Conservation (phyloP, 1,139 yeast species). For the Arxiozyma telluris region DNA sequence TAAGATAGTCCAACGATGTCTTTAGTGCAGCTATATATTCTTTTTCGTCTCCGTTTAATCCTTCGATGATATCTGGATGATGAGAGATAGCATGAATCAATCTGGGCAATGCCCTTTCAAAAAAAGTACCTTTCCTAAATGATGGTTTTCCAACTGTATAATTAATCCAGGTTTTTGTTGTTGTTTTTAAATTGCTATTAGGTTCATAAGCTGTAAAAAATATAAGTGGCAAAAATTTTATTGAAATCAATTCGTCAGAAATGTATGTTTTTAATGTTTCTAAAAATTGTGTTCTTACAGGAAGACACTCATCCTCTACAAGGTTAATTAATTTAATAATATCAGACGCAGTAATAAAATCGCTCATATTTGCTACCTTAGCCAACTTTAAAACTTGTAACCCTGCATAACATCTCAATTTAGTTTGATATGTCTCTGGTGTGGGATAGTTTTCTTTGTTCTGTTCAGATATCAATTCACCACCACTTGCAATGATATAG, state of each 20-base stretch:
- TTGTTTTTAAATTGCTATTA: conserved; percentile 38
- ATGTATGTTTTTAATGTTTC: conserved; percentile 45
- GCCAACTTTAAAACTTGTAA: conserved; percentile 56
- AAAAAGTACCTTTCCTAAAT: conserved; percentile 38
- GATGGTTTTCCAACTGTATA: conserved; percentile 44
- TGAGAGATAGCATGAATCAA: conserved; percentile 66
- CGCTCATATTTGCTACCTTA: conserved; percentile 43
- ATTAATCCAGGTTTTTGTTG: conserved; percentile 62
- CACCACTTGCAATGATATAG: conserved; percentile 65
- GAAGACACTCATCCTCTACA: conserved; percentile 55
- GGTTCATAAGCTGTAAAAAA: conserved; percentile 78
- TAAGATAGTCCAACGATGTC: conserved; percentile 50
- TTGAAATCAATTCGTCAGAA: conserved; percentile 47
- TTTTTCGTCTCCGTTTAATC: conserved; percentile 24
- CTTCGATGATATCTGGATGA: conserved; percentile 55
- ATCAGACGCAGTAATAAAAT: conserved; percentile 43
- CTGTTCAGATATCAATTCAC: conserved; percentile 56
- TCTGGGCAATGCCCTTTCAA: conserved; percentile 60
- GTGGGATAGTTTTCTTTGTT: conserved; percentile 46
- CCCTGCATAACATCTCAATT: conserved; percentile 64
- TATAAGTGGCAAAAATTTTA: conserved; percentile 55
- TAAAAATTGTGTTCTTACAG: conserved; percentile 50
- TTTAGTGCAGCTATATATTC: conserved; percentile 35
- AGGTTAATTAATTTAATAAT: conserved; percentile 48
- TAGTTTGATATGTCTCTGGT: conserved; percentile 51